Evolutionary conservation across 768 basidiomycete genomes (phyloP), one percentile per base, ranked within the genome.

Genomic region (Mycena indigotica): DNA sequence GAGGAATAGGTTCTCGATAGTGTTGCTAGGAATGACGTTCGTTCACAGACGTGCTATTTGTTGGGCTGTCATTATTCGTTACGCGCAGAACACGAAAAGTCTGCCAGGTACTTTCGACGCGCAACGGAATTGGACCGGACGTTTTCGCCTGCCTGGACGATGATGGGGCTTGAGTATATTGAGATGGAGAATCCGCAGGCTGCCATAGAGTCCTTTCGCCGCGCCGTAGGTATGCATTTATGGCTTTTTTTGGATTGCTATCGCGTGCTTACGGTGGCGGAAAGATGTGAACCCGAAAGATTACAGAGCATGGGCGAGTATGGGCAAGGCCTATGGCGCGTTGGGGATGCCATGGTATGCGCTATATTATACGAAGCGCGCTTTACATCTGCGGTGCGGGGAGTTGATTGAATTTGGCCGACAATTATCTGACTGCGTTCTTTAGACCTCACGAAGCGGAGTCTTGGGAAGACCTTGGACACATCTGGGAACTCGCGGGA

Each of bases 131-230:
- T 93, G n/a, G 88, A 93, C 67, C 77, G 86, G 40, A 87, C 84
- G 3, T 92, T 87, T 66, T 73, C 89, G 13, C 84, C 86, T 0
- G 89, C 91, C 3, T 93, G 91, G 90, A 91, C 88, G 2, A 73
- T 93, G 51, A 88, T 93, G 86, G 90, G 91, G 2, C 88, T 91
- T 65, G 90, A 91, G 68, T 92, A 84, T 63, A 83, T 91, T 44
- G 91, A 93, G 72, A 79, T 90, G 82, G 87, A 87, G 69, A 92
- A 93, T 69, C 83, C 85, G 10, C 88, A 91, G 67, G 91, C 90
- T 1, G 91, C 90, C 1, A 88, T 92, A 30, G 91, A 91, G 66
- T 86, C 89, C 21, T 92, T 91, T 66, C 78, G 90, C 29, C 79
- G 88, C 62, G 91, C 90, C n/a, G 80, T 91, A 53, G 87, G 89